Percentiles rank a stretch among this genome's conserved stretches.
These are phyloP conservation scores for Coemansia sp. DNA, from an alignment of 192 early-diverging fungal genomes.

Conservation along the genomic window DNA sequence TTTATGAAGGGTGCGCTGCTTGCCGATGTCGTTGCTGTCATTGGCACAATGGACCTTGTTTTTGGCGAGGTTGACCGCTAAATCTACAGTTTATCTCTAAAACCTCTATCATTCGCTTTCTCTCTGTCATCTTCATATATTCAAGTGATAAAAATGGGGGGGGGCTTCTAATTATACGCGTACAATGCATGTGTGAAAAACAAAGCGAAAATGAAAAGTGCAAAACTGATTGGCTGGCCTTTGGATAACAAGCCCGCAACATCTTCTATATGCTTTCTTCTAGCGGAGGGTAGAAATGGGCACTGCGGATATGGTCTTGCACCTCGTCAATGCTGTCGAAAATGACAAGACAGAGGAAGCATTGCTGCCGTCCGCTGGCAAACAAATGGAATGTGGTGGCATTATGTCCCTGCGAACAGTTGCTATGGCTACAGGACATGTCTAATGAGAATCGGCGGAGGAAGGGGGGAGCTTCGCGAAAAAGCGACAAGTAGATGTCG, in stretches of 20 bases:
- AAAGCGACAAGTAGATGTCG: not conserved
- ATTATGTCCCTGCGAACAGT: not conserved
- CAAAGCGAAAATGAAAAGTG: no score
- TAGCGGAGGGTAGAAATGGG: constrained; percentile 40
- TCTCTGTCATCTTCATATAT: not conserved
- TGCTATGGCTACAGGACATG: not conserved
- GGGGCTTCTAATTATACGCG: no score
- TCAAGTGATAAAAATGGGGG: no score
- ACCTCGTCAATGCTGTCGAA: constrained; percentile 35
- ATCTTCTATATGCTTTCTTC: constrained; percentile 12
- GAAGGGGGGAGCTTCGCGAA: constrained; percentile 2
- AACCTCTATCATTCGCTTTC: not conserved
- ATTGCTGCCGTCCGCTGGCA: constrained; percentile 20
- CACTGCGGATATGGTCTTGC: constrained; percentile 29
- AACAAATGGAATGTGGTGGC: not conserved
- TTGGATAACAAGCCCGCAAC: not conserved
- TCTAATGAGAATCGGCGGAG: not conserved
- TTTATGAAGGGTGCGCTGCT: constrained; percentile 90
- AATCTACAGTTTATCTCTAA: constrained; percentile 1
- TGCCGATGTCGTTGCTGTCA: constrained; percentile 94
- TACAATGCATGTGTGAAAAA: not conserved
- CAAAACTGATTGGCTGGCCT: no score
- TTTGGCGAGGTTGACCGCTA: constrained; percentile 92
- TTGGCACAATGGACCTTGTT: constrained; percentile 99
- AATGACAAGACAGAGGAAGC: constrained; percentile 30